Conservation (phyloP, 176 grass and related monocot species). For the Oryza coarctata region DNA sequence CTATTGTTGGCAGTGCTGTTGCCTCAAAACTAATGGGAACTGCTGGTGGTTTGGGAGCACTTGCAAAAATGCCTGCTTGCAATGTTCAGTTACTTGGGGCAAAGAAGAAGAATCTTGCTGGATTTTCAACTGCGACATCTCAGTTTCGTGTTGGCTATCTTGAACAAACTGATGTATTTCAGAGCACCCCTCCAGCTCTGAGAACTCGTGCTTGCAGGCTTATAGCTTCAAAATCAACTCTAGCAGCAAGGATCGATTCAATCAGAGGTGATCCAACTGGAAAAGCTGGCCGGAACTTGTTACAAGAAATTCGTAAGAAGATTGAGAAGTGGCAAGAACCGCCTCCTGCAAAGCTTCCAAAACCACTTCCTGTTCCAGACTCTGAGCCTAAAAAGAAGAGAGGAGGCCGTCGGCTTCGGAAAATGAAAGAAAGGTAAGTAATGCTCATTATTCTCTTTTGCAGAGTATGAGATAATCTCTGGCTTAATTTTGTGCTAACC, state of each 20-base stretch:
- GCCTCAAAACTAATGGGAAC: conserved; percentile 85
- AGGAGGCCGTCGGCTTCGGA: conserved; percentile 63
- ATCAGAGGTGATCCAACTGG: conserved; percentile 87
- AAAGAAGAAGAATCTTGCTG: conserved; percentile 83
- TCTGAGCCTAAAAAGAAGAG: conserved; percentile 83
- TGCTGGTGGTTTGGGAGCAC: conserved; percentile 71
- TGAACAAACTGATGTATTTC: conserved; percentile 91
- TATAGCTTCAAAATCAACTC: conserved; percentile 72
- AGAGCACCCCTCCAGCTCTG: conserved; percentile 70
- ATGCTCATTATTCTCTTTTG: background rate
- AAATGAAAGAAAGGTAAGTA: conserved; percentile 90
- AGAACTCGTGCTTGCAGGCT: conserved; percentile 66
- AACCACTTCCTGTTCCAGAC: conserved; percentile 86
- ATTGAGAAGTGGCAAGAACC: conserved; percentile 94
- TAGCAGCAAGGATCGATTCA: conserved; percentile 76
- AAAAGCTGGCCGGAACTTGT: conserved; percentile 72
- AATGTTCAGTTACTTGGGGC: conserved; percentile 83
- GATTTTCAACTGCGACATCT: conserved; percentile 78
- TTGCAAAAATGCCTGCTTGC: conserved; percentile 94
- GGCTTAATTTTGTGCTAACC: background rate
- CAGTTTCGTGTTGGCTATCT: conserved; percentile 81
- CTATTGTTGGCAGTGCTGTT: conserved; percentile 78
- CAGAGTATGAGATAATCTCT: background rate
- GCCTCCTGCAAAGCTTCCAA: conserved; percentile 85
- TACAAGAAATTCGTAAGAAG: conserved; percentile 80